phyloP scores from a whole-genome alignment of 768 basidiomycete species.

The Dioszegia hungarica region DNA sequence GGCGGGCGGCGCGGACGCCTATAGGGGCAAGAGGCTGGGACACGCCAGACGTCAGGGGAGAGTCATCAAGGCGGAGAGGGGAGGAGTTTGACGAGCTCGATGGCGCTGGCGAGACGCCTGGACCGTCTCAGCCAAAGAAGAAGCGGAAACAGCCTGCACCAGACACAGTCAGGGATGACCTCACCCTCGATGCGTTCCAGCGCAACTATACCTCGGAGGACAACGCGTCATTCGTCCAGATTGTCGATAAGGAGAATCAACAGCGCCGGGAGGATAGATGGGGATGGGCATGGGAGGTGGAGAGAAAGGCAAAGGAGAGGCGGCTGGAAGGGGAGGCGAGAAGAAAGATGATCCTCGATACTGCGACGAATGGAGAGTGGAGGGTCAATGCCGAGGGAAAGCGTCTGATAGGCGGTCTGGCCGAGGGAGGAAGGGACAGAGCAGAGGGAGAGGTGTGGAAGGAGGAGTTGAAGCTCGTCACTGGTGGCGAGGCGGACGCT shows the following conservation, averaged over 20 bases:
- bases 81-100: constrained; percentile 25
- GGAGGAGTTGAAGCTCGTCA: constrained; percentile 26
- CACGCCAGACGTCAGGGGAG: constrained; percentile 25
- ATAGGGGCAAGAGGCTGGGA: constrained; percentile 44
- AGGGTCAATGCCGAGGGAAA: constrained; percentile 39
- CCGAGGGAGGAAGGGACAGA: constrained; percentile 64
- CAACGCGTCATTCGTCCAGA: constrained; percentile 91
- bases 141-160: constrained; percentile 22
- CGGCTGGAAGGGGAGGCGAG: constrained; percentile 42
- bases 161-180: constrained; percentile 52
- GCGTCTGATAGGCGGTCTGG: constrained; percentile 43
- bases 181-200: constrained; percentile 78
- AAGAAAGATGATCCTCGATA: constrained; percentile 36
- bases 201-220: constrained; percentile 91
- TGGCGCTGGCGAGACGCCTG: constrained; percentile 17
- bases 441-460: constrained; percentile 56
- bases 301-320: constrained; percentile 63
- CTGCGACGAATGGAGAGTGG: constrained; percentile 39
- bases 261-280: constrained; percentile 69
- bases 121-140: constrained; percentile 6
- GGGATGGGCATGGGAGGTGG: constrained; percentile 93
- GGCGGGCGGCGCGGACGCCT: constrained; percentile 30
- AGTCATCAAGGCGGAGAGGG: constrained; percentile 13
- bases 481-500: neutral
- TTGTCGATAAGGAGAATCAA: constrained; percentile 79